A percentile compares a stretch with the other conserved stretches of the same genome.
Evolutionary conservation across 2,329 filamentous ascomycete species (phyloP).

Genomic region (Diaporthe sp.): DNA sequence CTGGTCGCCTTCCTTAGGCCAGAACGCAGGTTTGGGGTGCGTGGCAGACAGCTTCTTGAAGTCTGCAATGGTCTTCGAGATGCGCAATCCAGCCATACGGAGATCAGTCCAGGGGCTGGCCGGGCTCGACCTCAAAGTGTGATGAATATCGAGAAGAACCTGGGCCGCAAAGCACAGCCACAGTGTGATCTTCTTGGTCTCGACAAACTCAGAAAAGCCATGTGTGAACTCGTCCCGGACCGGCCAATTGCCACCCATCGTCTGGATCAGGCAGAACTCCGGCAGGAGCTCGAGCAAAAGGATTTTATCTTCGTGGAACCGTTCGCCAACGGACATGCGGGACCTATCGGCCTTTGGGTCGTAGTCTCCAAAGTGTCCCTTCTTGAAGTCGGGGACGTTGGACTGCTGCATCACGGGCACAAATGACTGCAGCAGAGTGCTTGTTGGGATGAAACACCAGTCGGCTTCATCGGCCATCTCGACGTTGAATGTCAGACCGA

Average conservation of each 20-base stretch:
- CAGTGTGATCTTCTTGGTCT: not conserved
- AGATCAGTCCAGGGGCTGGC: not conserved
- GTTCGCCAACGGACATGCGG: not conserved
- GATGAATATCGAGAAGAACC: not conserved
- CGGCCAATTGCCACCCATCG: not conserved
- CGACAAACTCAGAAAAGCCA: not conserved
- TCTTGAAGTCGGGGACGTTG: not conserved
- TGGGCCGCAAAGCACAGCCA: conserved; percentile 3
- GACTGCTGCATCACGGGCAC: not conserved
- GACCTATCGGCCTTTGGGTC: not conserved
- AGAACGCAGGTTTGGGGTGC: conserved; percentile 5
- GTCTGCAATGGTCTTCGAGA: not conserved
- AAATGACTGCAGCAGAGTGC: not conserved
- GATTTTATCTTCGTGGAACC: not conserved
- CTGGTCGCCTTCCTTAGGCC: conserved; percentile 4
- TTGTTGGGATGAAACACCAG: not conserved
- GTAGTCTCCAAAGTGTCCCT: not conserved
- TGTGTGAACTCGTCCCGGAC: not conserved
- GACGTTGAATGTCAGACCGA: not conserved
- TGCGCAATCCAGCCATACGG: conserved; percentile 5
- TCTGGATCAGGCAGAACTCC: not conserved
- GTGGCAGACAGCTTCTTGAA: conserved; percentile 4
- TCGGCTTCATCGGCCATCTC: not conserved
- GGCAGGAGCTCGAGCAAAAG: not conserved
- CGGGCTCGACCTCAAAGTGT: not conserved